Percentiles rank a stretch among this genome's conserved stretches.
These are phyloP conservation scores for Kwoniella shivajii DNA, from an alignment of 1,284 basidiomycete genomes.

Conservation along the genomic window DNA sequence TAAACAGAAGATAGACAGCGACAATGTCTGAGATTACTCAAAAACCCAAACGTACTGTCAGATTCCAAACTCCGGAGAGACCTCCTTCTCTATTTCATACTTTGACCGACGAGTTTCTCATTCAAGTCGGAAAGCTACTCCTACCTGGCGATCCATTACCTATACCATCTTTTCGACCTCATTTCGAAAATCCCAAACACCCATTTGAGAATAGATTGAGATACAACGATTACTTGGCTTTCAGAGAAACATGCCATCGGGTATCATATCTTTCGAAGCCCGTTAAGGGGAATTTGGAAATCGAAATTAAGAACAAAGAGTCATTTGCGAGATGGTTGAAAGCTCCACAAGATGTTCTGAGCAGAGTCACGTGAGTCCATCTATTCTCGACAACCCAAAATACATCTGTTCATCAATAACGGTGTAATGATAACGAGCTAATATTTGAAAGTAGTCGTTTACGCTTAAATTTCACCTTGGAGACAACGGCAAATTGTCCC, in stretches of 20 bases:
- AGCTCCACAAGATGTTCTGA: background rate
- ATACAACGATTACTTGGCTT: background rate
- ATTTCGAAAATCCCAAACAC: conserved; percentile 2
- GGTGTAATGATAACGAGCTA: background rate
- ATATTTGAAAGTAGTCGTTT: background rate
- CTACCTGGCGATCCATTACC: background rate
- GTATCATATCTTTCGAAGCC: conserved; percentile 1
- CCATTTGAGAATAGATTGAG: background rate
- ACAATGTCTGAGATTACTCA: too few species aligned
- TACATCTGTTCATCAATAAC: background rate
- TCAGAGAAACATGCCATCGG: background rate
- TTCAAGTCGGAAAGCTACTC: conserved; percentile 3
- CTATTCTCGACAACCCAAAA: too few species aligned
- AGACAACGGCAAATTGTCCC: background rate
- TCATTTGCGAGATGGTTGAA: background rate
- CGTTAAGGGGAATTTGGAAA: conserved; percentile 1
- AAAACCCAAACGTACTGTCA: too few species aligned
- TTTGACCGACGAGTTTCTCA: conserved; percentile 6
- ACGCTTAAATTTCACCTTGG: conserved; percentile 1
- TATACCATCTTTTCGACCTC: conserved; percentile 1
- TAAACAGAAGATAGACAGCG: too few species aligned
- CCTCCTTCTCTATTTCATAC: background rate
- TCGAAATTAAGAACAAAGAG: conserved; percentile 6
- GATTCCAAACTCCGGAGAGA: too few species aligned
- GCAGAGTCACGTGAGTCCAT: background rate